A percentile compares a stretch with the other conserved stretches of the same genome.
These are phyloP conservation scores for Curvularia sp. DNA, from an alignment of 2,329 filamentous ascomycete genomes.

Conservation along the genomic window DNA sequence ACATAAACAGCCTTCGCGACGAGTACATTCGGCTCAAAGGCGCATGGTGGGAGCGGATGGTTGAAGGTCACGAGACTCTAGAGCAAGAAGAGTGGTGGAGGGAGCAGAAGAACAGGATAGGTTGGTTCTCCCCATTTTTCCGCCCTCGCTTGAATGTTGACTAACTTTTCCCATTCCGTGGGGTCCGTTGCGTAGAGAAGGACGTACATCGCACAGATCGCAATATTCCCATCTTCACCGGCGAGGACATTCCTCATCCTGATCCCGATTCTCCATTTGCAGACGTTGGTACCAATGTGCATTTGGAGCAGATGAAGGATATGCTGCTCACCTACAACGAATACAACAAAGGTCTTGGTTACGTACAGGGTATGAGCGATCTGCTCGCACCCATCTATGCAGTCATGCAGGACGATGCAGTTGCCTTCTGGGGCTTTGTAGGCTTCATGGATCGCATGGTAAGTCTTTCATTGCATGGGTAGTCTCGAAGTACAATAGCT, in stretches of 20 bases:
- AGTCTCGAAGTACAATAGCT: conserved; percentile 6
- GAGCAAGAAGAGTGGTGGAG: conserved; percentile 96
- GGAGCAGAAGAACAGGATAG: conserved; percentile 90
- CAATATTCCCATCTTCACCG: conserved; percentile 91
- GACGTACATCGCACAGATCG: conserved; percentile 98
- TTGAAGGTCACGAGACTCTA: conserved; percentile 79
- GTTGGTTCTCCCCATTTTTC: conserved; percentile 62
- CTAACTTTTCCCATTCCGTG: conserved; percentile 63
- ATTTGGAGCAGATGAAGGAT: conserved; percentile 98
- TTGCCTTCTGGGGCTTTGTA: conserved; percentile 96
- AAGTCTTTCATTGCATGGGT: conserved; percentile 13
- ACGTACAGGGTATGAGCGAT: conserved; percentile 99
- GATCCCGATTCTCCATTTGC: conserved; percentile 96
- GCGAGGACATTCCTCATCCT: conserved; percentile 95
- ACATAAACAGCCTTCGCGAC: conserved; percentile 85
- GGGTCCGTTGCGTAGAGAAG: conserved; percentile 76
- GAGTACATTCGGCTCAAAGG: conserved; percentile 95
- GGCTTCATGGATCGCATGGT: conserved; percentile 96
- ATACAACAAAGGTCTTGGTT: conserved; percentile 93
- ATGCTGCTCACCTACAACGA: conserved; percentile 99
- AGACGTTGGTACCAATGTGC: conserved; percentile 91
- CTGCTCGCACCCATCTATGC: conserved; percentile 95
- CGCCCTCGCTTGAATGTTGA: conserved; percentile 17
- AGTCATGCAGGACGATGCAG: conserved; percentile 94
- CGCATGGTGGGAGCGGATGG: conserved; percentile 92